phyloP scores from a whole-genome alignment of 495 filamentous ascomycete genomes.

The Beverwykella pulmonaria region DNA sequence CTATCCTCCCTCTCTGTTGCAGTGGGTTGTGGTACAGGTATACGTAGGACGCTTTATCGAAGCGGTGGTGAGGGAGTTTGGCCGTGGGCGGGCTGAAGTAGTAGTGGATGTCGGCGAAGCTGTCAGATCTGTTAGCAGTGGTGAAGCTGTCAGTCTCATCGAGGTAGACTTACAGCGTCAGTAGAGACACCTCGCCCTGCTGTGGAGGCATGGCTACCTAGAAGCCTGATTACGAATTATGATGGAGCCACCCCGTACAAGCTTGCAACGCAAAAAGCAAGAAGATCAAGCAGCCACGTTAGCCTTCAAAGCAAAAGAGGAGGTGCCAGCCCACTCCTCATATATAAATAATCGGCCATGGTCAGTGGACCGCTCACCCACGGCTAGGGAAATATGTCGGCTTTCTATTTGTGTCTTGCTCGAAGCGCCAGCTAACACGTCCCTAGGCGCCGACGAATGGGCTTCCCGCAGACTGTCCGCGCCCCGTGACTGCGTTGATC shows the following conservation, averaged over 20 bases:
- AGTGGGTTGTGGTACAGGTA: constrained; percentile 80
- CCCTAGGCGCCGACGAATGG: constrained; percentile 8
- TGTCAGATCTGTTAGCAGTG: constrained; percentile 48
- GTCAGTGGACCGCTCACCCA: not conserved
- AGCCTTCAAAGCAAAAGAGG: not conserved
- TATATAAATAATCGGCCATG: not conserved
- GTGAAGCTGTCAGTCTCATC: too few species aligned
- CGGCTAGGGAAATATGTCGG: not conserved
- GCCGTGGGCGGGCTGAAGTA: constrained; percentile 73
- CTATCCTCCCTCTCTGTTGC: constrained; percentile 69
- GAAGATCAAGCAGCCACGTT: too few species aligned
- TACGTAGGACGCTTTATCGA: constrained; percentile 85
- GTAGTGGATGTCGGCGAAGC: constrained; percentile 89
- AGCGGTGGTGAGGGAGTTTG: constrained; percentile 78
- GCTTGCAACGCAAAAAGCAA: too few species aligned
- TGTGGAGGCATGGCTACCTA: constrained; percentile 67
- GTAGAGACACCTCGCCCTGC: constrained; percentile 74
- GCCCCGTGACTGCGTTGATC: not conserved
- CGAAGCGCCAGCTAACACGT: constrained; percentile 11
- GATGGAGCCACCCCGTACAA: not conserved
- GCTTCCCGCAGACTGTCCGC: not conserved
- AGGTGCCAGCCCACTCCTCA: not conserved
- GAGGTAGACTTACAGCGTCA: constrained; percentile 69
- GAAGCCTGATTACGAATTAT: not conserved
- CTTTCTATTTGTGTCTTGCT: constrained; percentile 26